A percentile compares a stretch with the other conserved stretches of the same genome.
phyloP scores from a whole-genome alignment of 768 basidiomycete genomes.

The Suillus spraguei region DNA sequence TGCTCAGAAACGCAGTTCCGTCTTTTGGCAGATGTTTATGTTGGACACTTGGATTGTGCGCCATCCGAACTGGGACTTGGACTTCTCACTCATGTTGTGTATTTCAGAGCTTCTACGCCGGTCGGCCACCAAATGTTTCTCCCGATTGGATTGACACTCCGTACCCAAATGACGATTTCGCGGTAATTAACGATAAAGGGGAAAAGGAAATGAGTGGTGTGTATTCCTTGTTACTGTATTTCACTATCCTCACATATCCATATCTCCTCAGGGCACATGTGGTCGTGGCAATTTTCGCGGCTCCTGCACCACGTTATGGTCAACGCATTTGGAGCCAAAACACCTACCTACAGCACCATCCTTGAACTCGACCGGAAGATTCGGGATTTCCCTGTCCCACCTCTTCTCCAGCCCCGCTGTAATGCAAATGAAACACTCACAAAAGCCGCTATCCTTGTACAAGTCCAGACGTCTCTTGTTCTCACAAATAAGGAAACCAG shows the following conservation, averaged over 20 bases:
- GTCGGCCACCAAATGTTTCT: constrained; percentile 59
- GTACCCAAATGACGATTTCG: constrained; percentile 48
- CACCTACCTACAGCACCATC: constrained; percentile 52
- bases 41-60: constrained; percentile 64
- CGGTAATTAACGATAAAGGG: constrained; percentile 35
- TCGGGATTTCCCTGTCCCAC: constrained; percentile 59
- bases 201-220: constrained; percentile 46
- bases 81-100: constrained; percentile 5
- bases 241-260: constrained; percentile 2
- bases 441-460: constrained; percentile 18
- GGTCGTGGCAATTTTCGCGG: constrained; percentile 57
- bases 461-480: constrained; percentile 47
- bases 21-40: constrained; percentile 73
- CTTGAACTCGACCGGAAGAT: constrained; percentile 62
- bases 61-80: constrained; percentile 1
- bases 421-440: constrained; percentile 21
- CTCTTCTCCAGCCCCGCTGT: constrained; percentile 42
- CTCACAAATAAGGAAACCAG: constrained; percentile 53
- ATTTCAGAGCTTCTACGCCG: constrained; percentile 61
- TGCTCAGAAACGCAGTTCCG: constrained; percentile 48
- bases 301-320: constrained; percentile 54
- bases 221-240: constrained; percentile 18
- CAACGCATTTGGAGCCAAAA: constrained; percentile 53
- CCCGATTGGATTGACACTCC: constrained; percentile 57
- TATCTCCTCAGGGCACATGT: constrained; percentile 48